phyloP scores from a whole-genome alignment of 2,329 filamentous ascomycete genomes.

The Phialophora expanda region DNA sequence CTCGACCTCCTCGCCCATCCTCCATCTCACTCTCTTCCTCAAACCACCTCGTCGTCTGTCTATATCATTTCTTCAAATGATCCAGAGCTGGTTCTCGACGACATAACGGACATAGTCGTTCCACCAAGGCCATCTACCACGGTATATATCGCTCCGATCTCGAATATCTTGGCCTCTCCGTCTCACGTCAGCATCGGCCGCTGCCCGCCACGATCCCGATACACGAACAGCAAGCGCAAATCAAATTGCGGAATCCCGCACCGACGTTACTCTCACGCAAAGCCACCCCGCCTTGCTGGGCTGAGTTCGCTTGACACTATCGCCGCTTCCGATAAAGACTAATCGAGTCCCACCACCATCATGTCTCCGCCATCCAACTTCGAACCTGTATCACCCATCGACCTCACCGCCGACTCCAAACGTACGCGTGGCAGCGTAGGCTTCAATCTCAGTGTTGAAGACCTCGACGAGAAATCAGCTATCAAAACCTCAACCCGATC shows the following conservation, averaged over 20 bases:
- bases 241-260: slow-evolving; percentile 26
- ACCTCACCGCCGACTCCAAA: slow-evolving; percentile 46
- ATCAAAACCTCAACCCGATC: slow-evolving; percentile 33
- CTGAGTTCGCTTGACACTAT: slow-evolving; percentile 13
- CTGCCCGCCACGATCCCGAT: slow-evolving; percentile 12
- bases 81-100: slow-evolving; percentile 37
- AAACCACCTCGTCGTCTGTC: slow-evolving; percentile 23
- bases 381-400: slow-evolving; percentile 48
- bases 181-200: slow-evolving; percentile 35
- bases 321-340: slow-evolving; percentile 21
- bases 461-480: slow-evolving; percentile 40
- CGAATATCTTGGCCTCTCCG: slow-evolving; percentile 15
- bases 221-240: neutral
- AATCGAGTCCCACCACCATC: slow-evolving; percentile 34
- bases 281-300: slow-evolving; percentile 15
- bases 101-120: slow-evolving; percentile 19
- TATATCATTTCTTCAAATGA: slow-evolving; percentile 19
- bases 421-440: slow-evolving; percentile 41
- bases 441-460: slow-evolving; percentile 36
- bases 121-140: slow-evolving; percentile 7
- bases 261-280: slow-evolving; percentile 17
- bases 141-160: slow-evolving; percentile 17
- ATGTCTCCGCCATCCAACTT: slow-evolving; percentile 38
- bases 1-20: slow-evolving; percentile 25
- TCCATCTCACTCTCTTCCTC: slow-evolving; percentile 9